Conservation (phyloP, 148 eudicot genomes). For the Oxyria digyna region DNA sequence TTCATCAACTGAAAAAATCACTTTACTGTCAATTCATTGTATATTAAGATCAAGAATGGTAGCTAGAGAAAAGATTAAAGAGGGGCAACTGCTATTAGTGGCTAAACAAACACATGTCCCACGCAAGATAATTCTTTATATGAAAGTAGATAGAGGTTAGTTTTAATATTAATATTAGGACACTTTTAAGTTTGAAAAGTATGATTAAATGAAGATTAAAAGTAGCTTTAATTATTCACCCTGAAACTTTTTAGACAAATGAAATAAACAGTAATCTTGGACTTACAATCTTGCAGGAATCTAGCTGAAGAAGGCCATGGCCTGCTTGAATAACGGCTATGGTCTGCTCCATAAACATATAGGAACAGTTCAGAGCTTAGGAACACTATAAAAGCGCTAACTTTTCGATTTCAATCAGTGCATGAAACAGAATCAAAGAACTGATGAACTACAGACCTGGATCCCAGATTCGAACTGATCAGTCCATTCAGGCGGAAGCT, state of each 20-base stretch:
- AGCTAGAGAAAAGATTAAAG: not conserved
- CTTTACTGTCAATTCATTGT: too few relatives aligned
- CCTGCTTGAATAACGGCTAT: too few relatives aligned
- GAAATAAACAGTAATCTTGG: not conserved
- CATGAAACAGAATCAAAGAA: too few relatives aligned
- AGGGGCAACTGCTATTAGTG: not conserved
- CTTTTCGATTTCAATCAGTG: too few relatives aligned
- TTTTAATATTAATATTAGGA: not conserved
- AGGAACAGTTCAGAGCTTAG: too few relatives aligned
- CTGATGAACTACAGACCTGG: constrained; percentile 33
- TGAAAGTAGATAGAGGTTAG: not conserved
- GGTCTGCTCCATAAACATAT: too few relatives aligned
- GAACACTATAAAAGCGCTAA: too few relatives aligned
- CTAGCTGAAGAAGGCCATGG: constrained; percentile 91
- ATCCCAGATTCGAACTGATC: constrained; percentile 96
- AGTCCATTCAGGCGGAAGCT: constrained; percentile 95
- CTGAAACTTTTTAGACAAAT: not conserved
- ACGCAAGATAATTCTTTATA: not conserved
- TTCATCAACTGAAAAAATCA: too few relatives aligned
- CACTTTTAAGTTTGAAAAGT: not conserved
- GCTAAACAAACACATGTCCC: not conserved
- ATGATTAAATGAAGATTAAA: too few relatives aligned
- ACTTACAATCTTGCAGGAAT: constrained; percentile 98
- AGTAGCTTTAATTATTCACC: not conserved
- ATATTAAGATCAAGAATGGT: not conserved